Evolutionary conservation across 129 eudicot species (phyloP), one percentile per base, ranked within the genome.

Genomic region (Centaurea solstitialis): DNA sequence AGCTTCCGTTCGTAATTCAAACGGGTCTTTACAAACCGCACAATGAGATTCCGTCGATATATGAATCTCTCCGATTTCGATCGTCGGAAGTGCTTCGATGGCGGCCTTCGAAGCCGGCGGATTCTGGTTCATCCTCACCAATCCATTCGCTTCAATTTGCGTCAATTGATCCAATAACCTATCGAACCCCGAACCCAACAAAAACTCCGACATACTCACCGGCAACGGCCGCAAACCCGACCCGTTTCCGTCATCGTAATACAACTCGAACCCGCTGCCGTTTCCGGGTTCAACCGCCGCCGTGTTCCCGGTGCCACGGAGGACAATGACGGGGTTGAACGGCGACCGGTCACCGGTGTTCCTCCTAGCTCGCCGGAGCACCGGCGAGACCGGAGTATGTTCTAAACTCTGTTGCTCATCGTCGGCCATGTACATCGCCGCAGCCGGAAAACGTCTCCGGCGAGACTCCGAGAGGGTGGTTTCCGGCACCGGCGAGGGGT

Each of bases 151-250:
- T 79, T 95, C 98, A 73, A 93, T 89, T 70, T 91, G 99, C 0
- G 93, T 73, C 30, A 95, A 78, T 33, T 93, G 98, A 82, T 93
- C 91, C 80, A 93, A 70, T 53, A 95, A 77, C 87, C 94, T 76
- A 20, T 95, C 97, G 66, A 95, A 95, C n/a, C 99, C 99, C 9
- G 98, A 86, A 35, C 98, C 99, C n/a, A 91, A 73, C 7, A 95
- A 76, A 68, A 93, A 91, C 82, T 86, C 94, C 59, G 97, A 89
- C 93, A 93, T 90, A 40, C 87, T 87, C 1, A 89, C 81, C 6
- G 99, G 97, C 35, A 95, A 84, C 0, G 99, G 99, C 9, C 97
- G 71, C 66, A 95, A 73, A 22, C 98, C 99, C 68, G 98, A 86
- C 65, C 98, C 98, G 2, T 89, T 81, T 13, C 98, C 95, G 45